These are phyloP conservation scores for Trichoderma afroharzianum DNA, from an alignment of 2,329 filamentous ascomycete genomes.

Conservation along the genomic window DNA sequence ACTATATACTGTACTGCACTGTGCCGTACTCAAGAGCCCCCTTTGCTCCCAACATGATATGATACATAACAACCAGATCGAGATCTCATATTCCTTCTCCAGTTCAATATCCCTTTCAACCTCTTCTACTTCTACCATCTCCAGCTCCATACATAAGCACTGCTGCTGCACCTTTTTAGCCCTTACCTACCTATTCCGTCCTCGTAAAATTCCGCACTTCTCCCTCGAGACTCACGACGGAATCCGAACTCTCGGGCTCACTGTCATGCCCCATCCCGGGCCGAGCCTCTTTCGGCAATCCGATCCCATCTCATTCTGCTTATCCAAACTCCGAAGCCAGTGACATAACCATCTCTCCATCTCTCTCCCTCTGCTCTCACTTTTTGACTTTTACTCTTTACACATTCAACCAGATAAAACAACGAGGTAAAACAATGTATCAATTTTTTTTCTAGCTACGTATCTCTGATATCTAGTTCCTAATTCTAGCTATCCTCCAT, in stretches of 20 bases:
- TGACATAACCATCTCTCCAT: background rate
- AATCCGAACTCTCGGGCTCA: background rate
- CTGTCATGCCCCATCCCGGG: background rate
- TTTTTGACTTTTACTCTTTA: background rate
- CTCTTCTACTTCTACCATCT: background rate
- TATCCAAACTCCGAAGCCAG: background rate
- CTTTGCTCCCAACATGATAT: background rate
- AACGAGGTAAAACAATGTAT: background rate
- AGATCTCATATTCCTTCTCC: background rate
- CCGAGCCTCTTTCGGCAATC: conserved; percentile 12
- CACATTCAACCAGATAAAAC: too few relatives aligned
- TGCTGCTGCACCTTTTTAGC: too few relatives aligned
- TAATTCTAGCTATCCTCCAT: conserved; percentile 2
- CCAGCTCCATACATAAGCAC: background rate
- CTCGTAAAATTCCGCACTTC: background rate
- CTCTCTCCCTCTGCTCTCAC: background rate
- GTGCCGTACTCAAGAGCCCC: background rate
- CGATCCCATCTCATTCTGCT: background rate
- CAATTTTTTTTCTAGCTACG: background rate
- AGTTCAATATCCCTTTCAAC: background rate
- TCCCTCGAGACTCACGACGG: background rate
- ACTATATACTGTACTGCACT: background rate
- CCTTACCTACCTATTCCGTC: background rate
- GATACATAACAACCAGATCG: background rate
- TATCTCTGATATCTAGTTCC: background rate